Evolutionary conservation across 139 green algal genomes (phyloP).

Genomic region (Coelastrella sp.): DNA sequence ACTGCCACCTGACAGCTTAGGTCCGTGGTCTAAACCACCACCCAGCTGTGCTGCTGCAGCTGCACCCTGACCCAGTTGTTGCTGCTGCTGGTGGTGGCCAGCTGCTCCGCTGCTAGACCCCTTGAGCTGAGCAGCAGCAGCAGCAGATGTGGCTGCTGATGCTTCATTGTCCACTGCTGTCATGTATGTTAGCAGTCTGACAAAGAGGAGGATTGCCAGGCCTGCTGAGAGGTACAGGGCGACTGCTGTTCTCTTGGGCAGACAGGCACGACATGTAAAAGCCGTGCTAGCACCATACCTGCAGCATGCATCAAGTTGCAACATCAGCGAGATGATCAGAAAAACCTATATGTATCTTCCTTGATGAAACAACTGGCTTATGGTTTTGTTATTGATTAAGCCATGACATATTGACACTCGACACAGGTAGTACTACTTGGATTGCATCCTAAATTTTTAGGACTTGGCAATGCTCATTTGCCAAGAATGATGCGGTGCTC

Average conservation of each 20-base stretch:
- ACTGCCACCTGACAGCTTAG: too few species aligned
- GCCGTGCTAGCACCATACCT: conserved; percentile 7
- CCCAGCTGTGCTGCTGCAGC: not conserved
- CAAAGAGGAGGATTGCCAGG: not conserved
- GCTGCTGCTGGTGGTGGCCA: not conserved
- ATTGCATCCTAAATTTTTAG: not conserved
- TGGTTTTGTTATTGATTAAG: not conserved
- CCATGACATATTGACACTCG: not conserved
- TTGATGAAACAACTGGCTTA: not conserved
- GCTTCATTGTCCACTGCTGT: conserved; percentile 6
- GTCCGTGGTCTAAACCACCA: not conserved
- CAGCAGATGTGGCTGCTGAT: not conserved
- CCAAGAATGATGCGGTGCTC: not conserved
- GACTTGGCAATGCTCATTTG: not conserved
- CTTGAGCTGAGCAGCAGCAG: not conserved
- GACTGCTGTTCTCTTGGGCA: not conserved
- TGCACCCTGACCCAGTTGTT: not conserved
- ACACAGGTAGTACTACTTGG: too few species aligned
- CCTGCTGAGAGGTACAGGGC: not conserved
- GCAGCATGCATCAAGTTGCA: not conserved
- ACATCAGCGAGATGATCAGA: not conserved
- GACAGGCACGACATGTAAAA: conserved; percentile 8
- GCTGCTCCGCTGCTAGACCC: not conserved
- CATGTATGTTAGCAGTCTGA: not conserved
- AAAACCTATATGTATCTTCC: too few species aligned